These are phyloP conservation scores for Rhodofomes roseus DNA, from an alignment of 1,284 basidiomycete genomes.

Conservation along the genomic window DNA sequence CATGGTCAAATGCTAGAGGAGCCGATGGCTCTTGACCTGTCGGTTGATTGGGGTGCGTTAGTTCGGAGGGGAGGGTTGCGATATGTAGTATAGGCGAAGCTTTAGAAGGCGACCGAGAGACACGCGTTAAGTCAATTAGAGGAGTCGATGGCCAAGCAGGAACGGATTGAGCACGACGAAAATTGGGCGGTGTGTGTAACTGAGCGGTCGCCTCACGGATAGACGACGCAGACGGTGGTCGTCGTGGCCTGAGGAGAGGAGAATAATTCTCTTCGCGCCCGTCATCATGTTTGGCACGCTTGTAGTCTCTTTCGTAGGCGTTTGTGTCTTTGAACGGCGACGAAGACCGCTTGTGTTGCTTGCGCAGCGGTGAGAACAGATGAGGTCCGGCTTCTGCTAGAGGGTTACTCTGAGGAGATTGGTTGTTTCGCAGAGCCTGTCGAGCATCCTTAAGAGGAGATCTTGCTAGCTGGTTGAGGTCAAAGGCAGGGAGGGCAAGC, in stretches of 20 bases:
- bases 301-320: background rate
- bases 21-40: background rate
- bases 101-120: conserved; percentile 3
- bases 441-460: conserved; percentile 18
- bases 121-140: background rate
- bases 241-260: background rate
- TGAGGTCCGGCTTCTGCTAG: background rate
- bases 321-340: background rate
- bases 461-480: conserved; percentile 8
- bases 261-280: conserved; percentile 4
- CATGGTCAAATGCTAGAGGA: background rate
- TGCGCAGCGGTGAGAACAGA: background rate
- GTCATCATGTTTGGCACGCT: conserved; percentile 4
- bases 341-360: background rate
- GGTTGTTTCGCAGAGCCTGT: conserved; percentile 6
- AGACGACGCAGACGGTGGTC: background rate
- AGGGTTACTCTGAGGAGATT: background rate
- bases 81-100: background rate
- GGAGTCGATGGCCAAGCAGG: conserved; percentile 1
- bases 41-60: background rate
- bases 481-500: conserved; percentile 14
- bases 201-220: background rate
- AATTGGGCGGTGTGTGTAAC: background rate
- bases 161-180: conserved; percentile 10
- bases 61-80: background rate